phyloP scores from a whole-genome alignment of 371 early-diverging fungal genomes.

The Parasitella parasitica region DNA sequence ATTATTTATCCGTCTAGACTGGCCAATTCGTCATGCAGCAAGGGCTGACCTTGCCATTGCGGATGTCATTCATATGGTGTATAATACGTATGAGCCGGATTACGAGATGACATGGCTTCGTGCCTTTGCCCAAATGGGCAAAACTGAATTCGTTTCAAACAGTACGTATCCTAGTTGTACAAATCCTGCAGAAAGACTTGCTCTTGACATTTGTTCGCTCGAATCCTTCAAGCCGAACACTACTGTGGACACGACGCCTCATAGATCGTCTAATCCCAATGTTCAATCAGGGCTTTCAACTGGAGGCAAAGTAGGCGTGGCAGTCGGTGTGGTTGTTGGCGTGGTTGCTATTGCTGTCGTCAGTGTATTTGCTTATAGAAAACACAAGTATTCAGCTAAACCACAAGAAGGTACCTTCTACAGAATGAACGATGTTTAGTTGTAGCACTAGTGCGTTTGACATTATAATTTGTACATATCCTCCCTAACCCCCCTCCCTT shows the following conservation, averaged over 20 bases:
- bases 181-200: not conserved
- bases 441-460: not conserved
- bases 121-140: conserved; percentile 34
- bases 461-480: not conserved
- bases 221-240: conserved; percentile 13
- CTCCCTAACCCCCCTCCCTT: too few species aligned
- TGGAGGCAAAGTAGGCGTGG: conserved; percentile 44
- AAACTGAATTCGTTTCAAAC: conserved; percentile 5
- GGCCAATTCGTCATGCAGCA: conserved; percentile 33
- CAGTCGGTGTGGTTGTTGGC: conserved; percentile 36
- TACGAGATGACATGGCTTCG: conserved; percentile 42
- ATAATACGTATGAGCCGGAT: conserved; percentile 37
- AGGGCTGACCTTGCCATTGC: conserved; percentile 37
- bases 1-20: conserved; percentile 23
- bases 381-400: not conserved
- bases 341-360: conserved; percentile 20
- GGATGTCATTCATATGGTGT: conserved; percentile 44
- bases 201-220: conserved; percentile 10
- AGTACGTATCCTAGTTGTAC: conserved; percentile 17
- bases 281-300: conserved; percentile 10
- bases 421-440: conserved; percentile 16
- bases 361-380: conserved; percentile 13
- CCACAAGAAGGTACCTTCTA: conserved; percentile 7
- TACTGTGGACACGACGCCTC: conserved; percentile 2
- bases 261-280: not conserved